phyloP scores from a whole-genome alignment of 2,329 filamentous ascomycete genomes.

The Helotiales sp. region DNA sequence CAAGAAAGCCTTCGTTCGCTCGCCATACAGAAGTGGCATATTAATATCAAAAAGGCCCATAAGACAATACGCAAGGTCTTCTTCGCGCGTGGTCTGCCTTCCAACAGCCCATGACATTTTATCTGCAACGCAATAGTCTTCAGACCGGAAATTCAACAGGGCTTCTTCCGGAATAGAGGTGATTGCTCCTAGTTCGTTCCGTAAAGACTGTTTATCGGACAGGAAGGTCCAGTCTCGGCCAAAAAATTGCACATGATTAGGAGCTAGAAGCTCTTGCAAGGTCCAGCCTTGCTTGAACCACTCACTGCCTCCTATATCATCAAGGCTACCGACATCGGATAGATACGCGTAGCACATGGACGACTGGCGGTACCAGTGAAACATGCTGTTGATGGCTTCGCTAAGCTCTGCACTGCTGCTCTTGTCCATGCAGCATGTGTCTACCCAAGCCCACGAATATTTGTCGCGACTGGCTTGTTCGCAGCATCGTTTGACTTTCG shows the following conservation, averaged over 20 bases:
- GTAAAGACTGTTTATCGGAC: background rate
- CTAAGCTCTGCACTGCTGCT: conserved; percentile 32
- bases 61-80: background rate
- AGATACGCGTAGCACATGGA: conserved; percentile 28
- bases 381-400: conserved; percentile 13
- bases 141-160: background rate
- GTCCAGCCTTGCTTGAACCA: background rate
- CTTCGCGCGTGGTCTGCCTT: background rate
- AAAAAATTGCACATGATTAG: background rate
- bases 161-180: background rate
- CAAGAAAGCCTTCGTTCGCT: background rate
- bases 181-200: background rate
- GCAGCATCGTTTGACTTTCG: conserved; percentile 2
- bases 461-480: background rate
- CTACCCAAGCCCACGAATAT: conserved; percentile 11
- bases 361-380: conserved; percentile 27
- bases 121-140: background rate
- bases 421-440: conserved; percentile 36
- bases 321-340: conserved; percentile 18
- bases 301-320: background rate
- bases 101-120: background rate
- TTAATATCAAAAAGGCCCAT: background rate
- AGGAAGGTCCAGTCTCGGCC: background rate
- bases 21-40: background rate
- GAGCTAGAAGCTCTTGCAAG: too few species aligned